phyloP scores from a whole-genome alignment of 768 basidiomycete genomes.

The Clathrus columnatus region DNA sequence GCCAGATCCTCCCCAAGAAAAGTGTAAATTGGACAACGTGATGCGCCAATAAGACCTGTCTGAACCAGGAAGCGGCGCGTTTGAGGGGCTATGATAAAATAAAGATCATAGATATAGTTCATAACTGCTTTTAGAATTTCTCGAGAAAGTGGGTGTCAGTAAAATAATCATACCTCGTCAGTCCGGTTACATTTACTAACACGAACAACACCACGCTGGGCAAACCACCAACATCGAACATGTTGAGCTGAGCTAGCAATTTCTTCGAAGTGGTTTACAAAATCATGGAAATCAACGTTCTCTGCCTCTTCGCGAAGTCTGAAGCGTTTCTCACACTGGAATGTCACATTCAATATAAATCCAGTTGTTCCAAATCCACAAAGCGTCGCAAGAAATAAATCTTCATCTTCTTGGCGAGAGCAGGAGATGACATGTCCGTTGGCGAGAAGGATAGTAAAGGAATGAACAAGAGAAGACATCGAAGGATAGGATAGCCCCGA shows the following conservation, averaged over 20 bases:
- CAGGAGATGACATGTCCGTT: slow-evolving; percentile 63
- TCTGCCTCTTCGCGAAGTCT: slow-evolving; percentile 66
- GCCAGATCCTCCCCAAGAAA: slow-evolving; percentile 62
- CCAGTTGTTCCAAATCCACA: slow-evolving; percentile 91
- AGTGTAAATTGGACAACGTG: slow-evolving; percentile 81
- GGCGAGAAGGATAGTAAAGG: slow-evolving; percentile 68
- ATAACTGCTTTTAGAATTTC: background rate
- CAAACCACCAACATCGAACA: slow-evolving; percentile 95
- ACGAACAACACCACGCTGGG: slow-evolving; percentile 62
- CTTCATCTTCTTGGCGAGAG: slow-evolving; percentile 50
- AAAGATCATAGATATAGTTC: slow-evolving; percentile 3
- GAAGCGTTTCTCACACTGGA: slow-evolving; percentile 78
- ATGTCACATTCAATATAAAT: slow-evolving; percentile 66
- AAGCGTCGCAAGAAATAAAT: slow-evolving; percentile 82
- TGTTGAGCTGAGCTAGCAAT: slow-evolving; percentile 67
- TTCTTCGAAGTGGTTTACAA: slow-evolving; percentile 45
- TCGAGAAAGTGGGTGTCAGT: slow-evolving; percentile 10
- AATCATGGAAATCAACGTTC: slow-evolving; percentile 53
- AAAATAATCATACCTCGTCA: slow-evolving; percentile 47
- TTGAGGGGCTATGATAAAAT: slow-evolving; percentile 46
- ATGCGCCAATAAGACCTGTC: slow-evolving; percentile 63
- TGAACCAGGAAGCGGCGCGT: slow-evolving; percentile 52
- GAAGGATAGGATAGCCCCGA: slow-evolving; percentile 73
- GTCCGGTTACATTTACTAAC: slow-evolving; percentile 71
- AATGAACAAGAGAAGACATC: slow-evolving; percentile 72